A percentile compares a stretch with the other conserved stretches of the same genome.
phyloP scores from a whole-genome alignment of 2,329 filamentous ascomycete genomes.

The Trichocomaceae sp. region DNA sequence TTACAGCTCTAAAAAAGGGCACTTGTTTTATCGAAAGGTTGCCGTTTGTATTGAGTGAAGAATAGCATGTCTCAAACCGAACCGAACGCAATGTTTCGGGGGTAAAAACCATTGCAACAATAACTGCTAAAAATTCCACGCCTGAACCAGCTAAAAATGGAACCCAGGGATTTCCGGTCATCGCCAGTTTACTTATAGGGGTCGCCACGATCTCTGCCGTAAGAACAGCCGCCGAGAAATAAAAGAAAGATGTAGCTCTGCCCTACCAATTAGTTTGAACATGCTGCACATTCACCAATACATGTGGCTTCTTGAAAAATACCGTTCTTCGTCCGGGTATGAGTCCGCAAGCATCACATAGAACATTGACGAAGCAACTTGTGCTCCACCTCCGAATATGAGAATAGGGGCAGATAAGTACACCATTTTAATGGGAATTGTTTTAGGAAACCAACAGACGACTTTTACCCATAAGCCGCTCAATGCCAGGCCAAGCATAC shows the following conservation, averaged over 20 bases:
- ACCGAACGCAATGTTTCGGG: not conserved
- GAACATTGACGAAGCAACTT: conserved; percentile 17
- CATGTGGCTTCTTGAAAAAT: not conserved
- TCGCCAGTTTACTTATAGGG: conserved; percentile 25
- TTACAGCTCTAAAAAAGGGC: not conserved
- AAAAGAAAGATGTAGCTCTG: conserved; percentile 7
- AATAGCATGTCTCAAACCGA: not conserved
- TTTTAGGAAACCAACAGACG: conserved; percentile 18
- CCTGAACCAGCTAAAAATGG: conserved; percentile 13
- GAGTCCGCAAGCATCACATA: conserved; percentile 24
- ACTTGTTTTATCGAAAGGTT: not conserved
- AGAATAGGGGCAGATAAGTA: conserved; percentile 20
- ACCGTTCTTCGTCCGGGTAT: conserved; percentile 25
- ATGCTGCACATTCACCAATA: not conserved
- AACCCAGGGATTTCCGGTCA: conserved; percentile 20
- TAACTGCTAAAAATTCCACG: conserved; percentile 3
- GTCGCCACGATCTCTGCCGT: conserved; percentile 23
- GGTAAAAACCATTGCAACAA: conserved; percentile 2
- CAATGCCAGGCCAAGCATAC: conserved; percentile 20
- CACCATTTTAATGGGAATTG: conserved; percentile 21
- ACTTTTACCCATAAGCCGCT: conserved; percentile 22
- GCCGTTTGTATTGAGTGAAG: not conserved
- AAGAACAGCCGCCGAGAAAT: conserved; percentile 16
- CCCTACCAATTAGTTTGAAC: not conserved
- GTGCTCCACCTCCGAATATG: conserved; percentile 23